Base-by-base conservation (phyloP, 306 rosid genomes). In the Medicago lupulina region DNA sequence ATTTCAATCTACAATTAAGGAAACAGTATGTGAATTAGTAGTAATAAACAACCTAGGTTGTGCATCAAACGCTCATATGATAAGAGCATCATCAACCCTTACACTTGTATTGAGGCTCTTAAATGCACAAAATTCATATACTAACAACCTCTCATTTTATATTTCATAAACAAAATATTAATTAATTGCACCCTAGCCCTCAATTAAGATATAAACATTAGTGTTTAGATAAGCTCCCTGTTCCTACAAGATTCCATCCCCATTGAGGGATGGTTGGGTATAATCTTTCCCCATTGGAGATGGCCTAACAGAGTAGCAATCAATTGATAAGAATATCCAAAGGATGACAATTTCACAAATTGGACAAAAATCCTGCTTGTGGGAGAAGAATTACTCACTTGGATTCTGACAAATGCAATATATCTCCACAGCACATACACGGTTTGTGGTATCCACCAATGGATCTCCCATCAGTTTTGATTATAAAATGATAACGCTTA, bases 361-460 rank as follows among this genome's bases (percentile, higher is more conserved):
- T 11, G 8, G 25, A 3, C n/a, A 55, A 44, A 57, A 46, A 13
- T 47, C 36, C 25, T 16, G 44, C 25, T 62, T 67, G 61, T 53
- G 11, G 62, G 55, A 36, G 60, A 64, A 71, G 36, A 47, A 50
- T 74, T 31, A 84, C 97, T 86, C 88, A 95, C 99, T 87, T 92
- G 90, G 99, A 92, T 82, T 95, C 99, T 14, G 96, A 95, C 86
- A 95, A 82, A 76, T 80, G 93, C 86, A 95, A 85, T 75, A 83
- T 90, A 84, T 95, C 97, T 73, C 99, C 99, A 80, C 99, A 95
- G 83, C 95, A 90, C 91, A 92, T 89, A 80, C 99, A 95, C 47
- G 99, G 97, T 85, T 92, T 95, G 74, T 92, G 96, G 86, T 92
- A 90, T 55, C 96, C 97, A 71, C 99, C 97, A 77, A 95, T 90